These are phyloP conservation scores for Fremontodendron californicum DNA, from an alignment of 345 rosid genomes.

Conservation along the genomic window DNA sequence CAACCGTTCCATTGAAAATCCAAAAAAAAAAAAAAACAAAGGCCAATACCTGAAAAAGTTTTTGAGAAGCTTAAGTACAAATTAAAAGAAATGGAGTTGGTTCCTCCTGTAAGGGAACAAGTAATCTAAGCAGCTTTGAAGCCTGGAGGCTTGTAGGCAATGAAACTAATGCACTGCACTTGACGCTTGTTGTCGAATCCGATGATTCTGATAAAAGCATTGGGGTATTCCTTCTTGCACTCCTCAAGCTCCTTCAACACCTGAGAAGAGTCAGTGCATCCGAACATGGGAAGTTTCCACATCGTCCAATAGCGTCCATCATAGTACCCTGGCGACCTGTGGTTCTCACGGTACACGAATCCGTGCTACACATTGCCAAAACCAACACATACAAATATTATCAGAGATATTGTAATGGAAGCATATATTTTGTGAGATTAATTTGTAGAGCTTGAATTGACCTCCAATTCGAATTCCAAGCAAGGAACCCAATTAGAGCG, in stretches of 20 bases:
- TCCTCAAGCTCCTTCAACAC: conserved; percentile 42
- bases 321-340: conserved; percentile 36
- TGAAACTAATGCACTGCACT: conserved; percentile 52
- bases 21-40: too few relatives aligned
- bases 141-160: conserved; percentile 25
- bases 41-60: not conserved
- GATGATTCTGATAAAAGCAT: conserved; percentile 23
- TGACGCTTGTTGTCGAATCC: conserved; percentile 46
- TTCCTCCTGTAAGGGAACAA: not conserved
- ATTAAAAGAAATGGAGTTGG: not conserved
- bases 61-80: not conserved
- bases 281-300: conserved; percentile 56
- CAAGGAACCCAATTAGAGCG: conserved; percentile 62
- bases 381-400: too few relatives aligned
- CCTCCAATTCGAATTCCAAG: conserved; percentile 57
- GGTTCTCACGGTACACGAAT: conserved; percentile 36
- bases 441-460: conserved; percentile 5
- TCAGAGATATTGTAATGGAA: too few relatives aligned
- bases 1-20: not conserved
- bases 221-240: conserved; percentile 31
- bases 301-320: conserved; percentile 57
- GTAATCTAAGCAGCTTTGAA: not conserved
- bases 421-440: too few relatives aligned
- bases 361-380: conserved; percentile 19
- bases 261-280: conserved; percentile 38